Percentiles rank a stretch among this genome's conserved stretches.
Evolutionary conservation across 192 early-diverging fungal genomes (phyloP).

Genomic region (Polychytrium aggregatum): DNA sequence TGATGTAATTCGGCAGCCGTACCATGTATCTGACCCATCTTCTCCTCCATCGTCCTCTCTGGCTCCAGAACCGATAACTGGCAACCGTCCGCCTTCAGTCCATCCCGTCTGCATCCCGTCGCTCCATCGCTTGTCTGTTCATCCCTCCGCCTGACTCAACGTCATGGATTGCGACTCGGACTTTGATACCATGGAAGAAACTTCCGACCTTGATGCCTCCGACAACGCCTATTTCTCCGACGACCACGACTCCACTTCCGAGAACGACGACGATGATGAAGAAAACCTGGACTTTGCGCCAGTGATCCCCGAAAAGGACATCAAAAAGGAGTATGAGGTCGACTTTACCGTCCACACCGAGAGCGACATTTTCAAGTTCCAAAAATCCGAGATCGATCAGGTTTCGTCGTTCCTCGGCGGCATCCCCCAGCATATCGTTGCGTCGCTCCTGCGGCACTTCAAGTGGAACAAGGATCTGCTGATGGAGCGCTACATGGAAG

Average conservation of each 20-base stretch:
- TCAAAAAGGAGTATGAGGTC: constrained; percentile 59
- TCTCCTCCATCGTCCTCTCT: too few relatives aligned
- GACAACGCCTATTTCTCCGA: constrained; percentile 7
- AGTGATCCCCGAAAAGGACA: constrained; percentile 45
- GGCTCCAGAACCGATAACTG: too few relatives aligned
- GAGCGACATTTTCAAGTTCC: constrained; percentile 46
- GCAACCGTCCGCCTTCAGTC: too few relatives aligned
- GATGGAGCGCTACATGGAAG: constrained; percentile 65
- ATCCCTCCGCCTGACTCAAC: too few relatives aligned
- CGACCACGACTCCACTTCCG: constrained; percentile 20
- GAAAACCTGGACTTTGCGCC: constrained; percentile 47
- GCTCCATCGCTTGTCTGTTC: too few relatives aligned
- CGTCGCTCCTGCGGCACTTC: constrained; percentile 66
- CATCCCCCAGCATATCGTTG: constrained; percentile 48
- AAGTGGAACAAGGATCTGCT: constrained; percentile 80
- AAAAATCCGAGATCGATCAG: constrained; percentile 55
- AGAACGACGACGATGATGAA: constrained; percentile 35
- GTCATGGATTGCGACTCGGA: too few relatives aligned
- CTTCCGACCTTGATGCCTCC: background rate
- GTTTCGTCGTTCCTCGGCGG: constrained; percentile 65
- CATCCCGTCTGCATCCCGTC: too few relatives aligned
- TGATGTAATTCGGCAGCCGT: too few relatives aligned
- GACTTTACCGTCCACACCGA: constrained; percentile 59
- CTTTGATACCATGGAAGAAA: too few relatives aligned
- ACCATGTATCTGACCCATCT: too few relatives aligned